Evolutionary conservation across 2,329 filamentous ascomycete species (phyloP).

Genomic region (Phaeophleospora eucalypticola): DNA sequence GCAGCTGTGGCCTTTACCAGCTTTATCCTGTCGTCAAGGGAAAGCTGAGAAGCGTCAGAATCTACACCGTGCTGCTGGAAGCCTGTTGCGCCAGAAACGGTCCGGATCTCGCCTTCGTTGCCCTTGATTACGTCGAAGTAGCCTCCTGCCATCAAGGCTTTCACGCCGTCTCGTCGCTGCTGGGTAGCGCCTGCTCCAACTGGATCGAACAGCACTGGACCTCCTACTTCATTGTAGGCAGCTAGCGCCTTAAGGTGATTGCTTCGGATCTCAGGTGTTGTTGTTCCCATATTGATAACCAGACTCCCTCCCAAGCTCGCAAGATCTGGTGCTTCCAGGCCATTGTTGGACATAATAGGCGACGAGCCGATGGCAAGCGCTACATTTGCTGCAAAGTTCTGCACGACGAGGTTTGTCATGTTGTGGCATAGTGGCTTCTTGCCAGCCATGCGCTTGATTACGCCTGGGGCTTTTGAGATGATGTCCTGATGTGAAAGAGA

Average conservation of each 20-base stretch:
- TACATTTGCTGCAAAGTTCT: constrained; percentile 91
- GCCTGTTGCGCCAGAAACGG: constrained; percentile 58
- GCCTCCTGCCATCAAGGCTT: constrained; percentile 65
- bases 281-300: constrained; percentile 92
- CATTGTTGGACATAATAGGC: constrained; percentile 91
- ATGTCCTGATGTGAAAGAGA: constrained; percentile 29
- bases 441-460: constrained; percentile 57
- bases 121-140: constrained; percentile 90
- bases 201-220: constrained; percentile 80
- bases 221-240: constrained; percentile 74
- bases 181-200: constrained; percentile 83
- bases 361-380: constrained; percentile 79
- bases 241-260: constrained; percentile 70
- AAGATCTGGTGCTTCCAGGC: constrained; percentile 77
- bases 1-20: constrained; percentile 65
- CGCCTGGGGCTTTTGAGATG: constrained; percentile 24
- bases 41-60: constrained; percentile 57
- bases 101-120: constrained; percentile 82
- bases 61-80: constrained; percentile 77
- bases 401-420: constrained; percentile 95
- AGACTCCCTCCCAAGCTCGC: constrained; percentile 70
- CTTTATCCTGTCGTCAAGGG: constrained; percentile 52
- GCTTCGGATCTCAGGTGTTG: constrained; percentile 67
- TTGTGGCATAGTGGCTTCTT: constrained; percentile 78
- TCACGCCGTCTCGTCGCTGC: constrained; percentile 67